These are phyloP conservation scores for Penstemon eatonii DNA, from an alignment of 257 asterid genomes.

Conservation along the genomic window DNA sequence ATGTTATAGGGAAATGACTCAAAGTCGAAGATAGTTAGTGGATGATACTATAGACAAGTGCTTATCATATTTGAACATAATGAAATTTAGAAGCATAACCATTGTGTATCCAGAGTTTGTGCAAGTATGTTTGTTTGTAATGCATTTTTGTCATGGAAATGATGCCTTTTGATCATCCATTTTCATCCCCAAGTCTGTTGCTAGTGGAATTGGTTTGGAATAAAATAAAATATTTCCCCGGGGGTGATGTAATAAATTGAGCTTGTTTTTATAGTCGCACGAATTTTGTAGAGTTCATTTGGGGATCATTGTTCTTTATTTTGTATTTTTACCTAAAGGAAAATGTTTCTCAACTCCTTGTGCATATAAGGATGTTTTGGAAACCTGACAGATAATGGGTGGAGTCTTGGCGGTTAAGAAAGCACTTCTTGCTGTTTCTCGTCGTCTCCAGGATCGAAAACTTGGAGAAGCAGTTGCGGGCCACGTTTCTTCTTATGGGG, in stretches of 20 bases:
- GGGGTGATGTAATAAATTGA: constrained; percentile 20
- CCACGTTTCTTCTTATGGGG: constrained; percentile 26
- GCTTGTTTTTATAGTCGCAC: not conserved
- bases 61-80: not conserved
- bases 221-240: not conserved
- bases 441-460: constrained; percentile 43
- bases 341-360: constrained; percentile 8
- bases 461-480: constrained; percentile 33
- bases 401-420: constrained; percentile 46
- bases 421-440: constrained; percentile 53
- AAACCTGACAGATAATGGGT: constrained; percentile 53
- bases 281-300: not conserved
- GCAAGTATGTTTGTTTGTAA: not conserved
- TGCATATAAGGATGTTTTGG: constrained; percentile 20
- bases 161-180: constrained; percentile 3
- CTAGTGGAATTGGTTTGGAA: not conserved
- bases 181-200: not conserved
- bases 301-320: not conserved
- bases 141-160: not conserved
- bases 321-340: not conserved
- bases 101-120: not conserved
- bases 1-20: not conserved
- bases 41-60: not conserved
- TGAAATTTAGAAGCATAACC: not conserved
- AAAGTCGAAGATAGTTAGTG: not conserved